Conservation (phyloP, 169 alveolate genomes). For the Babesia microti region DNA sequence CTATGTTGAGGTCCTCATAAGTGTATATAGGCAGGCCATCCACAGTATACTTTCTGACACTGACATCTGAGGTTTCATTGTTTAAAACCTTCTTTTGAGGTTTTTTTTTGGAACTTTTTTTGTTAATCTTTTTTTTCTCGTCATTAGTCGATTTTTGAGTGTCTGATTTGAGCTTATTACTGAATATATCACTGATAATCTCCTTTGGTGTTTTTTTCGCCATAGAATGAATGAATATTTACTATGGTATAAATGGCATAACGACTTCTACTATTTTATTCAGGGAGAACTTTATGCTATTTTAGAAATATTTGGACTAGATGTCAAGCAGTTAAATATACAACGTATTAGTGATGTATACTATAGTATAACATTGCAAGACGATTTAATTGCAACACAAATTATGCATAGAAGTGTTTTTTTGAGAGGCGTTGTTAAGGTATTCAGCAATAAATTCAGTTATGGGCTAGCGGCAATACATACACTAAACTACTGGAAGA, state of each 20-base stretch:
- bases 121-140: conserved; percentile 1
- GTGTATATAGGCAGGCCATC: conserved; percentile 62
- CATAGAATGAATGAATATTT: too few species aligned
- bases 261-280: too few species aligned
- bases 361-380: too few species aligned
- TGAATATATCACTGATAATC: conserved; percentile 18
- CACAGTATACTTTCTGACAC: conserved; percentile 31
- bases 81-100: conserved; percentile 1
- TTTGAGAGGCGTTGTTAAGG: too few species aligned
- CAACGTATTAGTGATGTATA: too few species aligned
- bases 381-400: too few species aligned
- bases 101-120: conserved; percentile 8
- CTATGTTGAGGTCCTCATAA: conserved; percentile 60
- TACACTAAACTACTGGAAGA: conserved; percentile 12
- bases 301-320: too few species aligned
- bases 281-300: too few species aligned
- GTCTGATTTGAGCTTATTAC: conserved; percentile 13
- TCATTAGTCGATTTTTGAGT: conserved; percentile 1
- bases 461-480: conserved; percentile 28
- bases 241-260: too few species aligned
- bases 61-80: not conserved
- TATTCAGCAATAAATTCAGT: conserved; percentile 3
- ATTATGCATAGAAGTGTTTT: too few species aligned
- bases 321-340: too few species aligned
- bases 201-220: too few species aligned